Evolutionary conservation across 352 stramenopile species (phyloP).

Genomic region (Paralagenidium karlingii): DNA sequence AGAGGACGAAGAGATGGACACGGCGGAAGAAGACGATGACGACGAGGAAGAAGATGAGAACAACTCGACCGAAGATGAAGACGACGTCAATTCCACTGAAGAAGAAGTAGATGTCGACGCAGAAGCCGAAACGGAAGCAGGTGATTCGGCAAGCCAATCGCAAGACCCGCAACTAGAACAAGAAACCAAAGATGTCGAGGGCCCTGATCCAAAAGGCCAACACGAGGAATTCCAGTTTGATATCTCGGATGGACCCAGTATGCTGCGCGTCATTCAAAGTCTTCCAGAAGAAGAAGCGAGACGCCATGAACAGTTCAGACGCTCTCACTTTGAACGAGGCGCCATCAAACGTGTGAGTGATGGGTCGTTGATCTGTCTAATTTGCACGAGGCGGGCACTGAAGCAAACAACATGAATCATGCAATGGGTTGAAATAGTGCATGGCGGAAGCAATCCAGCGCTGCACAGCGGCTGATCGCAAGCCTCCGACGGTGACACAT

Average conservation of each 20-base stretch:
- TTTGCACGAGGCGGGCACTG: not conserved
- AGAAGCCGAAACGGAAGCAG: constrained; percentile 2
- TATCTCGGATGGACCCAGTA: constrained; percentile 42
- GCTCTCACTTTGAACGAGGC: constrained; percentile 71
- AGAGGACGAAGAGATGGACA: constrained; percentile 13
- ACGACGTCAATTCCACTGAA: constrained; percentile 11
- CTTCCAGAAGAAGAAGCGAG: constrained; percentile 46
- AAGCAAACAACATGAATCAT: not conserved
- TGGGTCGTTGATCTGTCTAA: not conserved
- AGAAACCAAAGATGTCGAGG: constrained; percentile 1
- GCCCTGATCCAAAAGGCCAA: no score
- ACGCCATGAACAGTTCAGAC: constrained; percentile 72
- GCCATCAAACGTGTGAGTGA: constrained; percentile 55
- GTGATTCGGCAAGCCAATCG: constrained; percentile 2
- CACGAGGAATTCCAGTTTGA: constrained; percentile 35
- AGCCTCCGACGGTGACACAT: constrained; percentile 46
- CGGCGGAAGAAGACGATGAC: constrained; percentile 17
- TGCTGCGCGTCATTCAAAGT: constrained; percentile 61
- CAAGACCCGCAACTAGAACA: constrained; percentile 1
- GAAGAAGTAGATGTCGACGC: constrained; percentile 8
- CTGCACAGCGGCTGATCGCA: constrained; percentile 36
- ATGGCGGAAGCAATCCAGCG: constrained; percentile 70
- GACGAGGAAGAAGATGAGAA: constrained; percentile 17
- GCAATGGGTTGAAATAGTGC: no score
- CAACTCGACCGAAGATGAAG: constrained; percentile 42